Conservation (phyloP, 768 basidiomycete species). For the Pleurotus giganteus region DNA sequence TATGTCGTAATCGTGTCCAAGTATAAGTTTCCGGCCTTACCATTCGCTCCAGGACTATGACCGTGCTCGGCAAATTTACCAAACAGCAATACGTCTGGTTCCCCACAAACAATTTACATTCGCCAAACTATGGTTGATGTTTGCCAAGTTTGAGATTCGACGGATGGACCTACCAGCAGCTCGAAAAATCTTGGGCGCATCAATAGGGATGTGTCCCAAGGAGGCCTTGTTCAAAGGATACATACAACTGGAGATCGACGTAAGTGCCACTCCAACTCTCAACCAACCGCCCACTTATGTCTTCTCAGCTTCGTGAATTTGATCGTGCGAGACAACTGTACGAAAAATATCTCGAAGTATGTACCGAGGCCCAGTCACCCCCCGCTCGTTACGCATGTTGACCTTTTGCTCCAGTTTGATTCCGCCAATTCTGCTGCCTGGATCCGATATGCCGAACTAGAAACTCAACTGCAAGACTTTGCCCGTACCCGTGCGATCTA, state of each 20-base stretch:
- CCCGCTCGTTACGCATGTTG: slow-evolving; percentile 5
- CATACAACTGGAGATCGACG: slow-evolving; percentile 90
- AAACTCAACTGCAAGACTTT: slow-evolving; percentile 83
- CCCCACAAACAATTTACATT: slow-evolving; percentile 98
- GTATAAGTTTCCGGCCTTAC: neutral
- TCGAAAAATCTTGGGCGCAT: slow-evolving; percentile 84
- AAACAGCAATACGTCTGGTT: slow-evolving; percentile 82
- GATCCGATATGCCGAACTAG: slow-evolving; percentile 95
- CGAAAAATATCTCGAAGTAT: slow-evolving; percentile 90
- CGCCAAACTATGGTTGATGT: slow-evolving; percentile 93
- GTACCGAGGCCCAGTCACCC: slow-evolving; percentile 16
- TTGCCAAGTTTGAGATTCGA: slow-evolving; percentile 89
- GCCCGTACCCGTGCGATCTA: slow-evolving; percentile 90
- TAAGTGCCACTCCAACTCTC: slow-evolving; percentile 29
- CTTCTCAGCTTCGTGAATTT: slow-evolving; percentile 80
- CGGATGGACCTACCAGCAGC: slow-evolving; percentile 79
- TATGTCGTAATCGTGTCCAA: slow-evolving; percentile 25
- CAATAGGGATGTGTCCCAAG: slow-evolving; percentile 95
- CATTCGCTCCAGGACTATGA: slow-evolving; percentile 61
- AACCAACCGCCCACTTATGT: neutral
- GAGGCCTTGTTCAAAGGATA: slow-evolving; percentile 95
- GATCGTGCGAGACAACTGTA: slow-evolving; percentile 90
- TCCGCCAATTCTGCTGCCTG: slow-evolving; percentile 89
- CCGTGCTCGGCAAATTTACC: slow-evolving; percentile 88
- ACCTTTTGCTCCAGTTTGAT: slow-evolving; percentile 56